phyloP scores from a whole-genome alignment of 106 monocot genomes.

The Chionographis japonica region DNA sequence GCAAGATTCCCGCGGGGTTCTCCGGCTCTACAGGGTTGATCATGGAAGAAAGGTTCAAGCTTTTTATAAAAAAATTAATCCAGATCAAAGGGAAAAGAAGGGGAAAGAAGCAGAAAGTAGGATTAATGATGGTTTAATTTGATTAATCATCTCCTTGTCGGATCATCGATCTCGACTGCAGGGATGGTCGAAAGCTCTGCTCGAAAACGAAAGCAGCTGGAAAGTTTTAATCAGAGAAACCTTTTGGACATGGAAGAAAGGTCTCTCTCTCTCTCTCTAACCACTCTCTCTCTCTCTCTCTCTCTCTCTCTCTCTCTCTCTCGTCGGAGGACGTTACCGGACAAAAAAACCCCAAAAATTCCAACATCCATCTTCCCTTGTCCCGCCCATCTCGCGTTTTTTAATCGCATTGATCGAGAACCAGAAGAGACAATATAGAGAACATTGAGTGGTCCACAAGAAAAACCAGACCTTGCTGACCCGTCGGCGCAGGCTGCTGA shows the following conservation, averaged over 20 bases:
- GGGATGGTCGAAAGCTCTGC: conserved; percentile 1
- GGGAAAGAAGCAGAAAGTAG: conserved; percentile 6
- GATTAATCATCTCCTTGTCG: background rate
- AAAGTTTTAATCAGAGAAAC: conserved; percentile 20
- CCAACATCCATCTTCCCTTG: background rate
- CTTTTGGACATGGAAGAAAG: background rate
- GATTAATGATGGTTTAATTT: conserved; percentile 17
- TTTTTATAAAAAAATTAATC: background rate
- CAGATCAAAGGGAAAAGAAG: background rate
- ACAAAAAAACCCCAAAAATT: conserved; percentile 11
- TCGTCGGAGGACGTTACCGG: background rate
- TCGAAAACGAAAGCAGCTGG: conserved; percentile 8
- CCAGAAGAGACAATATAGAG: background rate
- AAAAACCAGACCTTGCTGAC: conserved; percentile 12
- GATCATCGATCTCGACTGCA: background rate
- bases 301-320: background rate
- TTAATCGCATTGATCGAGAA: too few relatives aligned
- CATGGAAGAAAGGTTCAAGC: background rate
- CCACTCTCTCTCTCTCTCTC: background rate
- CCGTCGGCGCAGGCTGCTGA: conserved; percentile 9
- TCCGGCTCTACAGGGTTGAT: conserved; percentile 19
- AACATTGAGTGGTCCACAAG: conserved; percentile 3
- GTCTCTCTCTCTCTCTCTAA: background rate
- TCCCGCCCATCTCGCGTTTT: background rate
- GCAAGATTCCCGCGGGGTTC: conserved; percentile 13